Percentiles rank a stretch among this genome's conserved stretches.
Conservation (phyloP, 192 early-diverging fungal species). For the Gamsiella multidivaricata region DNA sequence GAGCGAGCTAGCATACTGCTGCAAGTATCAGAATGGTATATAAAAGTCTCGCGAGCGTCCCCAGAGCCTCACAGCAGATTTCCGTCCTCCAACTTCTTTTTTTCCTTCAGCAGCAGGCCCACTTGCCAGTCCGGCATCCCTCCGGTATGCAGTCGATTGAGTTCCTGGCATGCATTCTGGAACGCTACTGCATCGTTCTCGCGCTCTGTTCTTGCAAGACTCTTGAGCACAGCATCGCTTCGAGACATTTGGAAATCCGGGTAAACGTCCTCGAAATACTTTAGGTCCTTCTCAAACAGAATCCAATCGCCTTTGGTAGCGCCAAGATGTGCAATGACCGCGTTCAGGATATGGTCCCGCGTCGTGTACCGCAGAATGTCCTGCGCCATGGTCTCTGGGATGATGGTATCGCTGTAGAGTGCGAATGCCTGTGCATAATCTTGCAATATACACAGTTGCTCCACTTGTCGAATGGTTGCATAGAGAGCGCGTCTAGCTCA, state of each 20-base stretch:
- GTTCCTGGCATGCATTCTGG: constrained; percentile 33
- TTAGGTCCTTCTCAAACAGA: constrained; percentile 26
- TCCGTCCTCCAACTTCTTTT: constrained; percentile 35
- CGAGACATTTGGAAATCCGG: constrained; percentile 18
- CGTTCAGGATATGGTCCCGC: constrained; percentile 40
- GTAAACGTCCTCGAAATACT: constrained; percentile 27
- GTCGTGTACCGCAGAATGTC: constrained; percentile 40
- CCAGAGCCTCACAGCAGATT: constrained; percentile 4
- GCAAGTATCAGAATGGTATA: too few relatives aligned
- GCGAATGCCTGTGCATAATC: constrained; percentile 18
- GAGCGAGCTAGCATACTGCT: too few relatives aligned
- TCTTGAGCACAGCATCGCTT: constrained; percentile 5
- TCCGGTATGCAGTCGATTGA: constrained; percentile 11
- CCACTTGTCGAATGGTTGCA: constrained; percentile 19
- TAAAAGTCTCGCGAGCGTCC: not conserved
- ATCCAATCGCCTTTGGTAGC: constrained; percentile 38
- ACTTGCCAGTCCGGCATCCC: constrained; percentile 51
- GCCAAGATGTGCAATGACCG: constrained; percentile 40
- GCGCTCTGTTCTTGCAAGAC: constrained; percentile 29
- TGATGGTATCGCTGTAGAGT: constrained; percentile 33
- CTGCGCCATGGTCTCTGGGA: constrained; percentile 40
- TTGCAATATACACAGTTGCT: constrained; percentile 20
- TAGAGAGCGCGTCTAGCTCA: constrained; percentile 26
- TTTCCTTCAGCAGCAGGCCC: constrained; percentile 28
- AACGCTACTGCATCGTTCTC: constrained; percentile 33